Evolutionary conservation across 345 rosid genomes (phyloP), one percentile per base, ranked within the genome.

Genomic region (Fremontodendron californicum): DNA sequence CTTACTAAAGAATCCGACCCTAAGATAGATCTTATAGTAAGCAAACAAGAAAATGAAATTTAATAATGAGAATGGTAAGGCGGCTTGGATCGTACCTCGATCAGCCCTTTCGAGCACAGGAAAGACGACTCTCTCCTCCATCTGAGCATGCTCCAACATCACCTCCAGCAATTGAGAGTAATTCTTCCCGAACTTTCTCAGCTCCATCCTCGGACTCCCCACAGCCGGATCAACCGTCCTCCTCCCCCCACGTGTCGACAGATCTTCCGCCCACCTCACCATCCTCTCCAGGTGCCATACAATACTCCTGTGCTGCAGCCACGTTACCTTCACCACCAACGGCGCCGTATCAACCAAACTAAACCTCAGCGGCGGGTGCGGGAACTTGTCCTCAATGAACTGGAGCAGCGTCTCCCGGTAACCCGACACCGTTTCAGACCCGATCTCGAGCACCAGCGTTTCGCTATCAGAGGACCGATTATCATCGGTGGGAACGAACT

Each of bases 91-190:
- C 13, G 12, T 43, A 91, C 95, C 95, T 89, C 86, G 75, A 76
- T 91, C 95, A 75, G 90, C 90, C 75, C 68, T 75, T 69, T 88
- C 91, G 4, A 91, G 81, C 21, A 89, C 51, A 11, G 93, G 95
- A 71, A 91, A 91, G 27, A 91, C 78, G 35, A 89, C 79, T 73
- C 83, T 84, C 87, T 91, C 95, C 81, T 91, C 95, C 95, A 91
- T 89, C 66, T 85, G 95, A 73, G 93, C 95, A 73, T 91, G 95
- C 48, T 91, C 95, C 8, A 91, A 27, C 95, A 91, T 80, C 54
- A 91, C 12, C 81, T 91, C 95, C 61, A 88, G 84, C 69, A 91
- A 31, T 83, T 78, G 83, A 0, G 88, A 72, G n/a, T 91, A 89
- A 54, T 87, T 82, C 80, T 81, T 84, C 3, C 80, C 86, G 13